These are phyloP conservation scores for Magnaporthales sp. DNA, from an alignment of 2,329 filamentous ascomycete genomes.

Conservation along the genomic window DNA sequence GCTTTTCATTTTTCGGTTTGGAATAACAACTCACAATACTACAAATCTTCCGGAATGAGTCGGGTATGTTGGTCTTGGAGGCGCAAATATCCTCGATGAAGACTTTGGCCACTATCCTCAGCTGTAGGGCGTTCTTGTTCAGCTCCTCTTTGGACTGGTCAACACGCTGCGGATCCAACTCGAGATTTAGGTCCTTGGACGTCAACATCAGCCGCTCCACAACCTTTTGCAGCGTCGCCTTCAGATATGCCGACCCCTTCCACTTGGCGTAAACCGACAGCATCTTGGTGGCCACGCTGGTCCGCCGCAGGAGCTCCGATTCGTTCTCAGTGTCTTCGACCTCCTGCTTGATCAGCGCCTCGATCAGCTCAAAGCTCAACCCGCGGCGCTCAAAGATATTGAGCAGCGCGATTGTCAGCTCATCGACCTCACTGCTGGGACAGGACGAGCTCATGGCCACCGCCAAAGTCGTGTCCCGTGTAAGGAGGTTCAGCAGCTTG, in stretches of 20 bases:
- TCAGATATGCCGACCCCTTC: constrained; percentile 58
- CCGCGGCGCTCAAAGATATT: constrained; percentile 64
- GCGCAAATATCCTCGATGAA: constrained; percentile 64
- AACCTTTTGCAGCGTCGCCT: constrained; percentile 56
- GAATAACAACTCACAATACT: constrained; percentile 41
- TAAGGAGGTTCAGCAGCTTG: constrained; percentile 53
- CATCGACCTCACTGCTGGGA: constrained; percentile 59
- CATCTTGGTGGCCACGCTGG: constrained; percentile 66
- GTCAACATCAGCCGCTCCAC: constrained; percentile 58
- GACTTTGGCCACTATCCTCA: constrained; percentile 59
- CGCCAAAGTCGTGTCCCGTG: constrained; percentile 53
- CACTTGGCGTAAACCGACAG: constrained; percentile 63
- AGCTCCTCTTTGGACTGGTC: constrained; percentile 48
- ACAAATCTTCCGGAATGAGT: constrained; percentile 59
- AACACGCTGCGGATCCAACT: constrained; percentile 57
- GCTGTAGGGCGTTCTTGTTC: constrained; percentile 56
- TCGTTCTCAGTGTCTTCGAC: constrained; percentile 64
- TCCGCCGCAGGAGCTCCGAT: constrained; percentile 56
- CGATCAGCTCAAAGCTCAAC: constrained; percentile 52
- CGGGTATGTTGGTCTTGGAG: constrained; percentile 51
- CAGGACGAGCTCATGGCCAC: constrained; percentile 57
- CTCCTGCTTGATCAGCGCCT: constrained; percentile 60
- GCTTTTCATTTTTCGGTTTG: neutral
- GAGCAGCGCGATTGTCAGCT: constrained; percentile 57
- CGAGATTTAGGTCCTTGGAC: constrained; percentile 58